Conservation (phyloP, 2,329 filamentous ascomycete species). For the Endocalyx cinctus region DNA sequence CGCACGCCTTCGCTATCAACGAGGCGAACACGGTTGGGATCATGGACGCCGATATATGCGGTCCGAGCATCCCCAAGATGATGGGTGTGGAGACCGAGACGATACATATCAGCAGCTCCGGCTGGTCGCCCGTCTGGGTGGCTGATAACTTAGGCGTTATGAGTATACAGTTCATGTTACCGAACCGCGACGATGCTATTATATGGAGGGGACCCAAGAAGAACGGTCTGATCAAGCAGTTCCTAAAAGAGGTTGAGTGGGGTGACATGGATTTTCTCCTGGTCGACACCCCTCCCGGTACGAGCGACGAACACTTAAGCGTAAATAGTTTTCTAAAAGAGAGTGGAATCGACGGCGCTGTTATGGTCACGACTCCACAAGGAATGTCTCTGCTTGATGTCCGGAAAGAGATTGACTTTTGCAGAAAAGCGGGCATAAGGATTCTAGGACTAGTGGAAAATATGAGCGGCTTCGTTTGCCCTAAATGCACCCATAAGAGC, state of each 20-base stretch:
- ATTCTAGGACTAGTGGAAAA: slow-evolving; percentile 93
- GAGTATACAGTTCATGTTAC: slow-evolving; percentile 98
- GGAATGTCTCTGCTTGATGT: slow-evolving; percentile 91
- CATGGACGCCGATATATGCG: slow-evolving; percentile 98
- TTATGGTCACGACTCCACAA: slow-evolving; percentile 91
- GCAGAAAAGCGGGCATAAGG: slow-evolving; percentile 84
- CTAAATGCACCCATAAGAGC: slow-evolving; percentile 75
- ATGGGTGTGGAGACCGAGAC: slow-evolving; percentile 94
- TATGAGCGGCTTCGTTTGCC: slow-evolving; percentile 96
- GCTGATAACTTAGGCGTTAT: slow-evolving; percentile 91
- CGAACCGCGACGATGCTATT: slow-evolving; percentile 86
- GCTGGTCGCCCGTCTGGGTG: slow-evolving; percentile 96
- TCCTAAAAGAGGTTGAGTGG: slow-evolving; percentile 97
- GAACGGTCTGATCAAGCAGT: slow-evolving; percentile 97
- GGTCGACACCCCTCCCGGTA: slow-evolving; percentile 93
- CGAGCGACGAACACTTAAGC: slow-evolving; percentile 89
- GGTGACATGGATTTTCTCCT: slow-evolving; percentile 89
- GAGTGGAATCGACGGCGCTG: slow-evolving; percentile 86
- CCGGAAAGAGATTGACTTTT: slow-evolving; percentile 96
- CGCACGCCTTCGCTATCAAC: slow-evolving; percentile 83
- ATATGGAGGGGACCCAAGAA: slow-evolving; percentile 99
- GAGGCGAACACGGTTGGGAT: slow-evolving; percentile 77
- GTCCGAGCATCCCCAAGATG: slow-evolving; percentile 96
- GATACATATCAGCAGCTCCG: slow-evolving; percentile 81
- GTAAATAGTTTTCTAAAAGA: slow-evolving; percentile 91